A percentile compares a stretch with the other conserved stretches of the same genome.
phyloP scores from a whole-genome alignment of 805 yeast species.

The Candida ponderosae region DNA sequence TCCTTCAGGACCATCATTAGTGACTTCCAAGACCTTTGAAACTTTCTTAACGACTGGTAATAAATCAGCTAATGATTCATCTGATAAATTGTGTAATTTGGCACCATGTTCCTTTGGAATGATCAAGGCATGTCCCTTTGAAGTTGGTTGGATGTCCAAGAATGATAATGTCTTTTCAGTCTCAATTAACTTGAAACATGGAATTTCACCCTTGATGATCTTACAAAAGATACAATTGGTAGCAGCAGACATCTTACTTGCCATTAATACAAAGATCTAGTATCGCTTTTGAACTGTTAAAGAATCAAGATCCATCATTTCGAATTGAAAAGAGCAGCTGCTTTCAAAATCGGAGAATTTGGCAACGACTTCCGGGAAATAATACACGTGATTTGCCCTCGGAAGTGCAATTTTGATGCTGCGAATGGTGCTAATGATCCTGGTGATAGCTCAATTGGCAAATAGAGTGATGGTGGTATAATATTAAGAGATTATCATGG shows the following conservation, averaged over 20 bases:
- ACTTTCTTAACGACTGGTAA: slow-evolving; percentile 85
- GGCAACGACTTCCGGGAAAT: no score
- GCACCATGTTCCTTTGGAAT: slow-evolving; percentile 95
- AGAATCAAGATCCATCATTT: no score
- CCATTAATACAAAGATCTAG: not conserved
- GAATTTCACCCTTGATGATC: slow-evolving; percentile 92
- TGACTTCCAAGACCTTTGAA: slow-evolving; percentile 63
- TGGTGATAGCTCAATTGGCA: no score
- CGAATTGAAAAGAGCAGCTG: no score
- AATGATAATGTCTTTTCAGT: slow-evolving; percentile 78
- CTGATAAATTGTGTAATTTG: slow-evolving; percentile 86
- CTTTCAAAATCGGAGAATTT: no score
- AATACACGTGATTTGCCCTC: no score
- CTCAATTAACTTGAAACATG: slow-evolving; percentile 84
- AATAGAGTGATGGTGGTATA: no score
- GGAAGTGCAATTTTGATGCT: no score
- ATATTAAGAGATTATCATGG: no score
- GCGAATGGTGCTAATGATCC: no score
- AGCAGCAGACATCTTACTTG: slow-evolving; percentile 1
- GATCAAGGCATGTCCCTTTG: slow-evolving; percentile 81
- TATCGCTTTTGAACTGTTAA: no score
- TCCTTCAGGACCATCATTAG: slow-evolving; percentile 55
- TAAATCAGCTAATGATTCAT: slow-evolving; percentile 78
- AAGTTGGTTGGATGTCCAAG: slow-evolving; percentile 88
- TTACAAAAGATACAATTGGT: slow-evolving; percentile 88